Base-by-base conservation (phyloP, 345 rosid genomes). In the Eucalyptus coolabah region DNA sequence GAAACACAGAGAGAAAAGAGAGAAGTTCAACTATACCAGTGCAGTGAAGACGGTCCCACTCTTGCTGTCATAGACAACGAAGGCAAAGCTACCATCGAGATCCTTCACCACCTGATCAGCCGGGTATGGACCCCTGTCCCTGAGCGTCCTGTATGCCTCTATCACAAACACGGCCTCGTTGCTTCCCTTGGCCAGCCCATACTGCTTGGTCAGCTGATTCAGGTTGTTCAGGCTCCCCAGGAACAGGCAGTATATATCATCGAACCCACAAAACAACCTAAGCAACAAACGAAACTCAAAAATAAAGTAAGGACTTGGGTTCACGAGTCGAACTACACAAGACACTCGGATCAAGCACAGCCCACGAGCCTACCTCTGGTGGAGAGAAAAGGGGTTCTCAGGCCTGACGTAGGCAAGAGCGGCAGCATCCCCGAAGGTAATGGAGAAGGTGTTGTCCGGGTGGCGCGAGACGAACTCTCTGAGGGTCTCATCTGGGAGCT, bases 61-160 rank as follows among this genome's bases (percentile, higher is more conserved):
- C 82, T 95, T 97, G 87, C 95, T 89, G 83, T 98, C 99, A 85
- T 97, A 97, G 89, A 98, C 94, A 4, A 97, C 96, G 65, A 98
- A 98, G 7, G 98, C 98, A 80, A 96, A 98, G 90, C 95, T 93
- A 49, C 99, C 99, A 2, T 98, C 99, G 2, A 98, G 95, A 60
- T 95, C 99, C 92, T 95, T 94, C 17, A 98, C 96, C 37, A 98
- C 98, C 91, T 98, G 96, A 90, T 97, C 97, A 40, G 99, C 98
- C 2, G 99, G 99, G 91, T 96, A 98, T 3, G 99, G 99, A 69
- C 99, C 99, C 42, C 99, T 93, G 91, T 98, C 99, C 81, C 99
- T 93, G 6, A 98, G 94, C 1, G 99, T 98, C 80, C 96, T 90
- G 50, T 98, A 98, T 6, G 98, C 98, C 93, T 97, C 98, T 50